Evolutionary conservation across 1,139 yeast species (phyloP), one percentile per base, ranked within the genome.

Genomic region (Kodamaea alishanica): DNA sequence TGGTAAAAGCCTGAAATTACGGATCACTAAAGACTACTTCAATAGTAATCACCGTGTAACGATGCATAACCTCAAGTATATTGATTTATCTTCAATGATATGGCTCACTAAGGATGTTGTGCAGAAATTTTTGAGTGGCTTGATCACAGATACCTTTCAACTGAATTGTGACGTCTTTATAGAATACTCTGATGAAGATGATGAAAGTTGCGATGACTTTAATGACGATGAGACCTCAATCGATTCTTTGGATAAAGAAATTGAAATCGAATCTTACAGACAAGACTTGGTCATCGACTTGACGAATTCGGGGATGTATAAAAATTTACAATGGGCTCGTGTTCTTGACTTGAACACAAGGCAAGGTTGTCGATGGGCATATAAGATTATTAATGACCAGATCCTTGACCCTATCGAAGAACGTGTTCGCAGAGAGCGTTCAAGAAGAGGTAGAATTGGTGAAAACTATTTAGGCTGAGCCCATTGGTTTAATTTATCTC

Each of bases 251-350:
- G 31, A 30, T 15, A 30, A 46, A 24, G 48, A 50, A 20, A 46
- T 41, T 7, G 37, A 38, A 38, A 24, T 28, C 20, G 38, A 34
- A n/a, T 24, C 25, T 7, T 41, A 32, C 35, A 40, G 37, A 34
- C 61, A 57, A 40, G 55, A 66, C 48, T 51, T 69, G 48, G 55
- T 60, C 29, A 38, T 78, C 24, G 76, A 77, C 49, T 67, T 78
- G 39, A 60, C 72, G 2, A 70, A 77, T 47, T 75, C 82, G 1
- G 86, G 86, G 1, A 79, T 79, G 84, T 63, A 69, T 38, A 73
- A 76, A 45, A 67, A 70, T 34, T 60, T 76, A 26, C 67, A 57
- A n/a, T 80, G 86, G 84, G 82, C 82, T 0, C 55, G 55, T 37
- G 43, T 45, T 41, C 61, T 71, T 33, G 67, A 71, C 45, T 50